A percentile compares a stretch with the other conserved stretches of the same genome.
Conservation (phyloP, 805 yeast species). For the Metschnikowia matae region DNA sequence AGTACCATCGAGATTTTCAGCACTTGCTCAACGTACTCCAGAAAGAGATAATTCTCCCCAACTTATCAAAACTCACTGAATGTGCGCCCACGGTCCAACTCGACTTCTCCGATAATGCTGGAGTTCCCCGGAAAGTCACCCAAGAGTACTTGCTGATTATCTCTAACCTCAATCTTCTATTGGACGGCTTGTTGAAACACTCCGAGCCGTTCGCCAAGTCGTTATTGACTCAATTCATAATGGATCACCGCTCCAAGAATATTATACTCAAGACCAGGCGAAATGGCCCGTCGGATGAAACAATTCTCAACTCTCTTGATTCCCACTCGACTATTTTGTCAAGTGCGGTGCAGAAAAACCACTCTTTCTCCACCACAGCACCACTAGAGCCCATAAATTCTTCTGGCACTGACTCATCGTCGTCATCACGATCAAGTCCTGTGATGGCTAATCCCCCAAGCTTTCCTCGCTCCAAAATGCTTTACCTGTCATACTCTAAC, state of each 20-base stretch:
- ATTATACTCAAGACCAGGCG: neutral
- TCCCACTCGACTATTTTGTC: neutral
- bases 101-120: neutral
- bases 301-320: neutral
- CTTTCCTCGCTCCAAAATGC: constrained; percentile 9
- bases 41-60: neutral
- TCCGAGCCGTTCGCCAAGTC: neutral
- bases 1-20: constrained; percentile 36
- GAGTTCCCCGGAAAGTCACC: neutral
- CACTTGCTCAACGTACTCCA: constrained; percentile 22
- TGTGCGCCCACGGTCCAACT: neutral
- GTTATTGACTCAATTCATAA: constrained; percentile 1
- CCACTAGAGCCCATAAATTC: constrained; percentile 2
- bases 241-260: neutral
- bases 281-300: neutral
- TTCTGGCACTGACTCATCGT: neutral
- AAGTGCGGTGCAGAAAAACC: neutral
- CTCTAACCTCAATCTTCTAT: neutral
- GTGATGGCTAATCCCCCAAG: neutral
- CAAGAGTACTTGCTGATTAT: neutral
- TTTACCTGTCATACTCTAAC: constrained; percentile 16
- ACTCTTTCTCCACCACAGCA: constrained; percentile 8
- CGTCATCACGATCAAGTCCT: neutral
- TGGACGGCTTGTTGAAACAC: constrained; percentile 1
- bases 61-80: neutral